phyloP scores from a whole-genome alignment of 192 early-diverging fungal genomes.

The Coemansia sp. region DNA sequence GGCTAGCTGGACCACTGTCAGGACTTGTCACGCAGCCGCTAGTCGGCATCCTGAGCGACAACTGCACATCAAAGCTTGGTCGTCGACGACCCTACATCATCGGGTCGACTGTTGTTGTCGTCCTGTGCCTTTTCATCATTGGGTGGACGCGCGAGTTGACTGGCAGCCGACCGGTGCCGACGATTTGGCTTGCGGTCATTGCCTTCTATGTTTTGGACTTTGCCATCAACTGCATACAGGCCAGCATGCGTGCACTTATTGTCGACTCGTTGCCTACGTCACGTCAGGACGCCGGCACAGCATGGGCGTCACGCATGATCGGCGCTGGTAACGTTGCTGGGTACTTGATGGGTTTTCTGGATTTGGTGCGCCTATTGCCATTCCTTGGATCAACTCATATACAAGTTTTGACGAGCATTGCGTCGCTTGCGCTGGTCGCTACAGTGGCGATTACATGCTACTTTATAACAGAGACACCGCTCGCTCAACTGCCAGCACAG shows the following conservation, averaged over 20 bases:
- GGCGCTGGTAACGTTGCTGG: constrained; percentile 81
- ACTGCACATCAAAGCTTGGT: constrained; percentile 67
- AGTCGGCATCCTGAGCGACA: constrained; percentile 84
- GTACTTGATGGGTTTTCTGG: constrained; percentile 82
- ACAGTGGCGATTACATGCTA: constrained; percentile 70
- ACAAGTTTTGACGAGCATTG: constrained; percentile 76
- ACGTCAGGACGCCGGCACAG: constrained; percentile 81
- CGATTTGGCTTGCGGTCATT: constrained; percentile 71
- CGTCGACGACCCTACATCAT: constrained; percentile 86
- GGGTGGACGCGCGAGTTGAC: constrained; percentile 75
- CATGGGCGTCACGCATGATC: constrained; percentile 86
- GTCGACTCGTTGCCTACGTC: constrained; percentile 77
- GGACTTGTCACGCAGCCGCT: constrained; percentile 79
- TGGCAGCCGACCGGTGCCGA: constrained; percentile 28
- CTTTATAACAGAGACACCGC: constrained; percentile 55
- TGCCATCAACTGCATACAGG: constrained; percentile 87
- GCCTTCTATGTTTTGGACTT: constrained; percentile 94
- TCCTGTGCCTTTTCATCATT: constrained; percentile 68
- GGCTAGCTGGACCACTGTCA: constrained; percentile 90
- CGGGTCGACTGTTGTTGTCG: constrained; percentile 59
- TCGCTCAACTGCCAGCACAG: constrained; percentile 10
- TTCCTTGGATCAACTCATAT: constrained; percentile 74
- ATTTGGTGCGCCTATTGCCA: constrained; percentile 68
- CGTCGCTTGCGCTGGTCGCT: constrained; percentile 60
- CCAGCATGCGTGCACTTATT: constrained; percentile 79